These are phyloP conservation scores for Achaetomiella virescens DNA, from an alignment of 495 filamentous ascomycete species.

Conservation along the genomic window DNA sequence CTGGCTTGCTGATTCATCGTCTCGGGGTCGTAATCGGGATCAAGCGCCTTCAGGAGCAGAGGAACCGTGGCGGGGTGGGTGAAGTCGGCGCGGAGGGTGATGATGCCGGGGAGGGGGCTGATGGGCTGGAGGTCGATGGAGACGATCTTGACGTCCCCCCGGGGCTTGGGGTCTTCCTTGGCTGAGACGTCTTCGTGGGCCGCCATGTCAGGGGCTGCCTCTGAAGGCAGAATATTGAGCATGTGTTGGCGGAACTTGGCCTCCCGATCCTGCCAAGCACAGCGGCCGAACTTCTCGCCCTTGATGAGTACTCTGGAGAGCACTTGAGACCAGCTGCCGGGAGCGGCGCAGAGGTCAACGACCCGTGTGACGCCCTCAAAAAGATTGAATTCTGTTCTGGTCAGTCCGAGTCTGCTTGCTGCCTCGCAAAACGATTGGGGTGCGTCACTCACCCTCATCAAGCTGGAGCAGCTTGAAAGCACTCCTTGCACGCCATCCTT, in stretches of 20 bases:
- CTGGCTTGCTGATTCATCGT: constrained; percentile 42
- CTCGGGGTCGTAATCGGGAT: constrained; percentile 61
- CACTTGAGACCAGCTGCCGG: constrained; percentile 95
- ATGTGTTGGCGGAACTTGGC: constrained; percentile 51
- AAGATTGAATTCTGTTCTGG: constrained; percentile 70
- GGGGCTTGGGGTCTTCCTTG: constrained; percentile 40
- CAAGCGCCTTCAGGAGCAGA: constrained; percentile 75
- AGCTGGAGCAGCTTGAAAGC: constrained; percentile 97
- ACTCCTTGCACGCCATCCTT: constrained; percentile 93
- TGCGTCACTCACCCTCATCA: constrained; percentile 55
- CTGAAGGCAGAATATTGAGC: constrained; percentile 40
- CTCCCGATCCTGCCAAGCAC: constrained; percentile 79
- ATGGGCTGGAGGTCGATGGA: constrained; percentile 95
- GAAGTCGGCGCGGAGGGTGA: constrained; percentile 87
- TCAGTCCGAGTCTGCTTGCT: neutral
- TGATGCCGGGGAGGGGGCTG: constrained; percentile 85
- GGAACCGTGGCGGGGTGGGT: constrained; percentile 94
- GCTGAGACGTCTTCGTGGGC: neutral
- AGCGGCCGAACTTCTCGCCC: constrained; percentile 78
- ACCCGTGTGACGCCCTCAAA: constrained; percentile 84
- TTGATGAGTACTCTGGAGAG: constrained; percentile 88
- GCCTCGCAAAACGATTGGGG: neutral
- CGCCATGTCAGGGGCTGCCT: constrained; percentile 18
- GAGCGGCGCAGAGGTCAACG: constrained; percentile 92
- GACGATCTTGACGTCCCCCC: constrained; percentile 83